Base-by-base conservation (phyloP, 768 basidiomycete species). In the Amanita jacksonii region DNA sequence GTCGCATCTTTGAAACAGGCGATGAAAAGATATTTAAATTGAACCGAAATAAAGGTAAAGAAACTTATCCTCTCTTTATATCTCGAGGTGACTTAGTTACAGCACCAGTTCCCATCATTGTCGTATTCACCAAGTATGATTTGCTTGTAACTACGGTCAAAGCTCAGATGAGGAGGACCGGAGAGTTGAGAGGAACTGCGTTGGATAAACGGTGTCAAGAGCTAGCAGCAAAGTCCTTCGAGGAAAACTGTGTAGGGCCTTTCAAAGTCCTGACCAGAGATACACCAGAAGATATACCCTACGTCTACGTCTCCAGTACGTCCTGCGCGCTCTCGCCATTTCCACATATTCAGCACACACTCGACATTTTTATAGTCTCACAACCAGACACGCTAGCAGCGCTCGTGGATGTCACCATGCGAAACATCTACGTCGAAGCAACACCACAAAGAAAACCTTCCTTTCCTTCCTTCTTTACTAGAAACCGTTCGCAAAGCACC, bases 111-210 rank as follows among this genome's bases (percentile, higher is more conserved):
- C 60, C 62, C 9, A 39, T 62, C 40, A 54, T 63, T 32, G 54
- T 52, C 22, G 55, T 63, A 8, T 62, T 62, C 48, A 62, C 61
- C 13, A 61, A 63, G 45, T 62, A 58, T 37, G 61, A 63, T 45
- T 38, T 48, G 12, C 54, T 62, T 8, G 36, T 53, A 15, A 46
- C 15, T n/a, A 31, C 10, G 3, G 3, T 20, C 25, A 31, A 12
- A 13, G 30, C 19, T 23, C 18, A 32, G 22, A 2, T 3, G 1
- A n/a, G 6, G 18, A 8, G 18, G 5, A 18, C 8, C 15, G 5
- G 4, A 8, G 18, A 16, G 3, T 13, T 9, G 4, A 19, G 19
- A 36, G 15, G 15, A 7, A 6, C 27, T 28, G 27, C 7, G 27
- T 6, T 28, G 27, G 27, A 28, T 28, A 5, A 36, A 19, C n/a